Base-by-base conservation (phyloP, 2,329 filamentous ascomycete genomes). In the Colletotrichum sp. region DNA sequence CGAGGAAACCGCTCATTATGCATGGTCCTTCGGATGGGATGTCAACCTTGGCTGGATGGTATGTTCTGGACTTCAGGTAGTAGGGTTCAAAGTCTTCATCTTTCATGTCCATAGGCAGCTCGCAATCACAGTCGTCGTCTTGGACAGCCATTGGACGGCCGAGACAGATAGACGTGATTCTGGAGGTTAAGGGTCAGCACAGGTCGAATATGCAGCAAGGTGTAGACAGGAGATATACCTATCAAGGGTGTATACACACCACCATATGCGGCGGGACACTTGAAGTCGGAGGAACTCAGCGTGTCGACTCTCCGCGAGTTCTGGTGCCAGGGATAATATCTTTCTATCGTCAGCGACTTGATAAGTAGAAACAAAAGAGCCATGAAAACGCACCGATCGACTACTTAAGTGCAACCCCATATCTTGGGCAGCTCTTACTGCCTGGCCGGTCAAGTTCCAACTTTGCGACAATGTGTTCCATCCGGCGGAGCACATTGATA, bases 391-490 rank as follows among this genome's bases (percentile, higher is more conserved):
- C 21, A 58, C 55, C 55, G 55, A 58, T 58, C 55, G 24, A 3
- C 24, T 58, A 28, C 55, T 58, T 6, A 58, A 28, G 55, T 83
- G 81, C 21, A 83, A 58, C 0, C 81, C 81, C 55, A 82, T 78
- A 68, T 83, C 81, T 64, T 80, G 76, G 3, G 81, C 79, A 12
- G 79, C 77, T 28, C 81, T 64, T 5, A 83, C 81, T 2, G 81
- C 81, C 58, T 82, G 81, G 2, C 81, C 81, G 2, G 79, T 77
- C 16, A 80, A 71, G 28, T 15, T 78, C 82, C 81, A 82, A 69
- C 81, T 82, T 32, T 79, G 78, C 2, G 82, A 78, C 15, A 82
- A 69, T 1, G 80, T 82, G 48, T 82, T 82, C 82, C 82, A 83
- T 6, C 82, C 79, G 0, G 79, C 80, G 10, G 79, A 77, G 71